Percentiles rank a stretch among this genome's conserved stretches.
These are phyloP conservation scores for Pachyrhizus erosus DNA, from an alignment of 306 rosid species.

Conservation along the genomic window DNA sequence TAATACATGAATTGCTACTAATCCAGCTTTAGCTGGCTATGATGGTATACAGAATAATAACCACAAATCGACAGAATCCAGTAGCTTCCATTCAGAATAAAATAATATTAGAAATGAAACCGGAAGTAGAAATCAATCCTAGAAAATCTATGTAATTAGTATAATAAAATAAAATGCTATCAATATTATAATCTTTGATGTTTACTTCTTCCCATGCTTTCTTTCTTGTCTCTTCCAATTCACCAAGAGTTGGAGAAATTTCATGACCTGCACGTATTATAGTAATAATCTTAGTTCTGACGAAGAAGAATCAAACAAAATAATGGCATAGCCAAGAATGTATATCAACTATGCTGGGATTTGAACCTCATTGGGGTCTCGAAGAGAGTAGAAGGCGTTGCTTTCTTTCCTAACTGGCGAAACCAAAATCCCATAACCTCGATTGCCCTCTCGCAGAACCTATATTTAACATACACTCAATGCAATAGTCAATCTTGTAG, in stretches of 20 bases:
- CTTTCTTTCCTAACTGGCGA: slow-evolving; percentile 80
- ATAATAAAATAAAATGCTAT: background rate
- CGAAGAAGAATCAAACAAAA: slow-evolving; percentile 8
- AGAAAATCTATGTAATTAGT: background rate
- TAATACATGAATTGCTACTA: background rate
- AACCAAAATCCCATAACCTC: slow-evolving; percentile 85
- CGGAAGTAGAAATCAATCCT: slow-evolving; percentile 8
- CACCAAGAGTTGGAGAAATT: slow-evolving; percentile 77
- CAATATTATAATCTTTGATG: background rate
- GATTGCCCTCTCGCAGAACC: slow-evolving; percentile 68
- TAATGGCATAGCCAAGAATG: background rate
- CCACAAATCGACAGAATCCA: background rate
- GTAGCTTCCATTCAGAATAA: slow-evolving; percentile 16
- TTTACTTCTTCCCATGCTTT: slow-evolving; percentile 29
- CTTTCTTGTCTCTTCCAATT: slow-evolving; percentile 61
- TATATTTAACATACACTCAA: slow-evolving; percentile 10
- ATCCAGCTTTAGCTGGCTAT: background rate
- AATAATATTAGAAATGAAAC: slow-evolving; percentile 14
- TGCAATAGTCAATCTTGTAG: background rate
- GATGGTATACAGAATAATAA: background rate
- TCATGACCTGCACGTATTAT: slow-evolving; percentile 71
- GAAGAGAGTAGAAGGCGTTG: slow-evolving; percentile 79
- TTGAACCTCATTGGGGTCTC: slow-evolving; percentile 74
- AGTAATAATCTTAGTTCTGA: background rate
- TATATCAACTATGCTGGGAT: slow-evolving; percentile 6